Conservation (phyloP, 2,329 filamentous ascomycete species). For the Apiospora phragmitis region DNA sequence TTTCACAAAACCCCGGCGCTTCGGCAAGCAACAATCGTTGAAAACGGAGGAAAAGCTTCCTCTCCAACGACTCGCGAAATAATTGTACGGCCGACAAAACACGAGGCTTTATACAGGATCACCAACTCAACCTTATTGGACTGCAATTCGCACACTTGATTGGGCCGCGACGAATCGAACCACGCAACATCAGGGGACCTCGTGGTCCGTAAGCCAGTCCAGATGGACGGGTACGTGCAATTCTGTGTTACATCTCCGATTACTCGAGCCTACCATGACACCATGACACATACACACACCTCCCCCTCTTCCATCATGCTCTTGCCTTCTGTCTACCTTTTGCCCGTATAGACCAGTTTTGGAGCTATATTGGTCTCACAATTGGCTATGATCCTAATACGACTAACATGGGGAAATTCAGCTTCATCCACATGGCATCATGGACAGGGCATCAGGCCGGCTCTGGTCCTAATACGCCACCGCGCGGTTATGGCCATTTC, state of each 20-base stretch:
- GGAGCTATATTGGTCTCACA: neutral
- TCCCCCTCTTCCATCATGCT: neutral
- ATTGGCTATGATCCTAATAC: neutral
- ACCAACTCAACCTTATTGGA: neutral
- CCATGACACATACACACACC: neutral
- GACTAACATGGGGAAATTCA: slow-evolving; percentile 31
- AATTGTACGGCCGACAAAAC: neutral
- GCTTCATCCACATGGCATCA: slow-evolving; percentile 55
- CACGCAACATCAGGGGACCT: neutral
- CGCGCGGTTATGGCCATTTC: slow-evolving; percentile 48
- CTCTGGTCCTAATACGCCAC: slow-evolving; percentile 24
- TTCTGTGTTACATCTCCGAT: neutral
- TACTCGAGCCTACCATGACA: neutral
- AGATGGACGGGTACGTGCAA: slow-evolving; percentile 10
- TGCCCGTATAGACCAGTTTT: neutral
- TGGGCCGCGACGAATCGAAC: neutral
- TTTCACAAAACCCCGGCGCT: neutral
- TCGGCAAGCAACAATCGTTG: neutral
- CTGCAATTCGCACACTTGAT: neutral
- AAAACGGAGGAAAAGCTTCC: neutral
- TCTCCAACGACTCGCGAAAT: neutral
- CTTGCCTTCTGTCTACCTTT: neutral
- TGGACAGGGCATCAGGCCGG: slow-evolving; percentile 47
- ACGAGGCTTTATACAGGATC: neutral
- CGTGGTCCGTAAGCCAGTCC: slow-evolving; percentile 8